Evolutionary conservation across 208 protist species (phyloP), one percentile per base, ranked within the genome.

Genomic region (Leishmania martiniquensis): DNA sequence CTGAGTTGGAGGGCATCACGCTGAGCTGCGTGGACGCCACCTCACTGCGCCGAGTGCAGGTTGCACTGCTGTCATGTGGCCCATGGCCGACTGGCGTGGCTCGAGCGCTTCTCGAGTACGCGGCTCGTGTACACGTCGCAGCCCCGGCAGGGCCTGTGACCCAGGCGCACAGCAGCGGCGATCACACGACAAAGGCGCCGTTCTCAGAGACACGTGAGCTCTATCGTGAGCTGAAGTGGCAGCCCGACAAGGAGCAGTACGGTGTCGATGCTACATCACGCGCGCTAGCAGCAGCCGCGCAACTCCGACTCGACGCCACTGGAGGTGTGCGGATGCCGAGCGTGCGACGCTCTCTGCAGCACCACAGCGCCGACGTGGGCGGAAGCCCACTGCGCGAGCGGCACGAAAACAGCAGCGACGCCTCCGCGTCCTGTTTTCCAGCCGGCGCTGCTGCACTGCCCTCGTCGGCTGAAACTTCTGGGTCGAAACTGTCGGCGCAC

Each of bases 1-100:
- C 65, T 7, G 9, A 29, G 42, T 42, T 47, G 20, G 29, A 42
- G 5, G 15, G 68, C 68, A n/a, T 2, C n/a, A 5, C 47, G 32
- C 68, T 72, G 32, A 51, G 68, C 70, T 45, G 54, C 54, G 37
- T 55, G 49, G 80, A 75, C 25, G 22, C 12, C 1, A 75, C 67
- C 12, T 72, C 68, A 32, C 74, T 83, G 74, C 67, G 34, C 39
- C 73, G 80, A 15, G 69, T 78, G 55, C 80, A 74, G 4, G 74
- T 25, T 29, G 74, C 60, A 1, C 66, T 83, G 44, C 67, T 67
- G n/a, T 59, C 80, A 13, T 83, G 80, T 47, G 75, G 74, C 2
- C 74, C 80, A n/a, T 83, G 80, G 80, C 80, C 80, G 12, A 15
- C 51, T 2, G 17, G 32, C 25, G 59, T 76, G 12, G 73, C 74